phyloP scores from a whole-genome alignment of 176 grass and related monocot genomes.

The Hordeum vulgare region DNA sequence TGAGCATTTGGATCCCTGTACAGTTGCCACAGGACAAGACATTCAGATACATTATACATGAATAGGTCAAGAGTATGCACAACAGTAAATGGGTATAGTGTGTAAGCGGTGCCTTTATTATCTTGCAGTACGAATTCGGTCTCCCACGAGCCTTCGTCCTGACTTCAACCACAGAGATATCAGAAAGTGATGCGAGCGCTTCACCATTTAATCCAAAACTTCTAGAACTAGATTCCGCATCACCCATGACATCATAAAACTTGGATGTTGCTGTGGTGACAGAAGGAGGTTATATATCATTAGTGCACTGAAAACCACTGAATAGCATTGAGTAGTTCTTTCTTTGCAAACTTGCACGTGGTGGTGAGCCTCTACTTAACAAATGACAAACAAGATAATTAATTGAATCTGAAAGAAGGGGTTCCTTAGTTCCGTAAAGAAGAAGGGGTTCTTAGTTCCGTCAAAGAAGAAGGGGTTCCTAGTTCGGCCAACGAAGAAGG shows the following conservation, averaged over 20 bases:
- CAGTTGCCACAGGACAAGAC: conserved; percentile 15
- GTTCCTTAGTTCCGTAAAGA: not conserved
- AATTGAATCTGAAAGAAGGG: not conserved
- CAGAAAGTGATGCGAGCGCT: conserved; percentile 67
- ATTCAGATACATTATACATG: conserved; percentile 28
- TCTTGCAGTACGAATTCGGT: conserved; percentile 95
- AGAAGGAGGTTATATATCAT: conserved; percentile 2
- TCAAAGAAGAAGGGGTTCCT: not conserved
- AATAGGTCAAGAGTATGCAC: conserved; percentile 22
- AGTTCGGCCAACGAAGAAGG: too few species aligned
- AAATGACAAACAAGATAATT: not conserved
- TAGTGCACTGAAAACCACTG: conserved; percentile 8
- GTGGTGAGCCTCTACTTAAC: not conserved
- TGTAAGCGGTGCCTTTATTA: conserved; percentile 64
- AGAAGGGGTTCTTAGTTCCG: too few species aligned
- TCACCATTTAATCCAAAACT: conserved; percentile 73
- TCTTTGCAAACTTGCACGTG: not conserved
- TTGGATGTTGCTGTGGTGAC: conserved; percentile 58
- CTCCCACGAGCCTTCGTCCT: conserved; percentile 81
- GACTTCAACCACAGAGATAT: conserved; percentile 92
- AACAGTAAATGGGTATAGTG: conserved; percentile 5
- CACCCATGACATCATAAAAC: conserved; percentile 28
- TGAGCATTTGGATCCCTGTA: conserved; percentile 80
- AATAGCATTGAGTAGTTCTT: not conserved
- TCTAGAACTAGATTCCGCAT: conserved; percentile 15